Evolutionary conservation across 352 stramenopile genomes (phyloP).

Genomic region (Pythium volutum): DNA sequence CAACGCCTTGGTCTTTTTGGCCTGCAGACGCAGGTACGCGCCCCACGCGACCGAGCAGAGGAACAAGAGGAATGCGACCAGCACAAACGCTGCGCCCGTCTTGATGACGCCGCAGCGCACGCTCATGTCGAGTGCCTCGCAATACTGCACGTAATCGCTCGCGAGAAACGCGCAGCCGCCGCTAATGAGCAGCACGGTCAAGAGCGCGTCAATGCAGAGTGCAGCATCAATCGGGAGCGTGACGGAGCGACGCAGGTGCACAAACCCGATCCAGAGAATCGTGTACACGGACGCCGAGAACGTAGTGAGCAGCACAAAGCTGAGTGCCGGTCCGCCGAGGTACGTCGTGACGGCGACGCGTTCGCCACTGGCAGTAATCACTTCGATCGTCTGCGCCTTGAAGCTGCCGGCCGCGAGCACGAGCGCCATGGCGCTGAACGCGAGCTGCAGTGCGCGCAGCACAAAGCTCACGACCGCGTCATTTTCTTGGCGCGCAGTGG

Average conservation of each 20-base stretch:
- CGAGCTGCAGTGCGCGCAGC: constrained; percentile 54
- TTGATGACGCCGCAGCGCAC: constrained; percentile 53
- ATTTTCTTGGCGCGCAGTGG: constrained; percentile 34
- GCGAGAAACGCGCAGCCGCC: constrained; percentile 53
- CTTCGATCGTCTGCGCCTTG: constrained; percentile 27
- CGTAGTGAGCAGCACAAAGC: constrained; percentile 60
- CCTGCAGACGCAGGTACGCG: constrained; percentile 25
- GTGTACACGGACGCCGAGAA: constrained; percentile 57
- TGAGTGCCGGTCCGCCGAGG: constrained; percentile 53
- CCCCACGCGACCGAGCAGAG: constrained; percentile 57
- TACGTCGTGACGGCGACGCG: constrained; percentile 45
- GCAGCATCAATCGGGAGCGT: constrained; percentile 40
- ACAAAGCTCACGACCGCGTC: constrained; percentile 42
- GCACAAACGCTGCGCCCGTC: constrained; percentile 45
- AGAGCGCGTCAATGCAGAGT: constrained; percentile 52
- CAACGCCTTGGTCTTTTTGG: constrained; percentile 4
- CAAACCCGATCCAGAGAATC: constrained; percentile 44
- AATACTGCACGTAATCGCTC: constrained; percentile 71
- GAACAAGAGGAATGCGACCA: constrained; percentile 61
- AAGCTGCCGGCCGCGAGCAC: constrained; percentile 51
- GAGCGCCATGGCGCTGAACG: constrained; percentile 41
- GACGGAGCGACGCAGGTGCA: constrained; percentile 31
- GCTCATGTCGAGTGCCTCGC: constrained; percentile 32
- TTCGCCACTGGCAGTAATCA: constrained; percentile 16
- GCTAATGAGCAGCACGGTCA: constrained; percentile 71